Base-by-base conservation (phyloP, 805 yeast species). In the Wickerhamomyces ciferrii region DNA sequence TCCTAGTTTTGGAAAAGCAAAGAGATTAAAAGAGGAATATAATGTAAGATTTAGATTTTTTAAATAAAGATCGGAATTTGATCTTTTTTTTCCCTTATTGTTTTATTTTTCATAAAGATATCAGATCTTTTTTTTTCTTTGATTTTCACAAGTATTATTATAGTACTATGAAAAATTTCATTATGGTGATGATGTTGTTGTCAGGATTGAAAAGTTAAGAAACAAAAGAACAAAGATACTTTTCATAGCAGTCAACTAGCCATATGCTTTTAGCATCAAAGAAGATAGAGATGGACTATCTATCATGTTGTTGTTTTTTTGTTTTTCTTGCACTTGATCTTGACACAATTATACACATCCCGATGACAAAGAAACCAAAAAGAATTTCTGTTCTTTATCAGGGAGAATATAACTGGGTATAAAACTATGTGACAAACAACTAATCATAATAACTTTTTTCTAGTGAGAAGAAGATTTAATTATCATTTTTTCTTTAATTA, bases 401-500 rank as follows among this genome's bases (percentile, higher is more conserved):
- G 21, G 21, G 37, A 18, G 18, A 34, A 17, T 32, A 7, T 31
- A 15, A 11, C 34, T 10, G 35, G 20, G 15, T 21, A 25, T 4
- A 38, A 14, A 18, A 8, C 31, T 10, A 13, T 27, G 31, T 27
- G 7, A 9, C 7, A 4, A 27, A 31, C 5, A 15, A 31, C 35
- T 31, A 31, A 31, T 31, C 18, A 15, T 31, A 15, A 31, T 31
- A 18, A 27, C 7, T 27, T 27, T 27, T 27, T 27, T 27, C 31
- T 25, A 25, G 31, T 39, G 27, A 27, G 42, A 19, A 25, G 42
- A 25, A 39, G 42, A 39, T 39, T 39, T 39, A 39, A 39, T 27
- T 25, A 39, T 29, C 42, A 32, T 39, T 39, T 27, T 41, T 41
- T 7, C n/a, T 34, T 37, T 9, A 27, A 8, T 7, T 24, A 36